phyloP scores from a whole-genome alignment of 192 early-diverging fungal genomes.

The Coemansia sp. region DNA sequence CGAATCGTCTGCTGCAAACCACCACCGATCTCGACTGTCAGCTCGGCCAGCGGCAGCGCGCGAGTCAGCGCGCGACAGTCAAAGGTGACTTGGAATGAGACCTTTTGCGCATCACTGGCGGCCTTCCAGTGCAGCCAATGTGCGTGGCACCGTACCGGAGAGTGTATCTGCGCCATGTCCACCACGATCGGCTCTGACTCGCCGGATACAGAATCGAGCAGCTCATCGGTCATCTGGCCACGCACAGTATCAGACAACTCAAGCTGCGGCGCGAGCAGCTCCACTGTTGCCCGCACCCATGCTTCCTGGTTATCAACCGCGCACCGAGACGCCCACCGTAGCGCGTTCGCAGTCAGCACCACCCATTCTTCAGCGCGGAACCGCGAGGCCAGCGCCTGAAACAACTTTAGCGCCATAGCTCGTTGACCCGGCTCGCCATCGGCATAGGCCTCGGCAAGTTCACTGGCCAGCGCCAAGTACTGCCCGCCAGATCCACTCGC shows the following conservation, averaged over 20 bases:
- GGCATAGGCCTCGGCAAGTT: conserved; percentile 13
- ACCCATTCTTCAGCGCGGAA: conserved; percentile 31
- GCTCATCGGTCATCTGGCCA: background rate
- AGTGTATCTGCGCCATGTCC: conserved; percentile 31
- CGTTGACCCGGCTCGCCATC: background rate
- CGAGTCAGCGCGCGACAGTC: conserved; percentile 10
- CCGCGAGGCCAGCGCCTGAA: conserved; percentile 6
- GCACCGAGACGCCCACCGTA: conserved; percentile 19
- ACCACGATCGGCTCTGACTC: background rate
- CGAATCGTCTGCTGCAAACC: no score
- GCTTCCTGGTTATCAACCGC: background rate
- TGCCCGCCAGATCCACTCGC: no score
- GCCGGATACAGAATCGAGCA: background rate
- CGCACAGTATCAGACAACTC: background rate
- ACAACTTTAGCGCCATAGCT: conserved; percentile 8
- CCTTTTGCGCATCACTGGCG: background rate
- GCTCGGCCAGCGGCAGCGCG: conserved; percentile 7
- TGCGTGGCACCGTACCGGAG: conserved; percentile 35
- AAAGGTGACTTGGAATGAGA: conserved; percentile 28
- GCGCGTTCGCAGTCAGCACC: conserved; percentile 13
- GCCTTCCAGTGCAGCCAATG: conserved; percentile 36
- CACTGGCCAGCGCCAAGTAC: conserved; percentile 6
- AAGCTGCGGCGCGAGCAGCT: conserved; percentile 19
- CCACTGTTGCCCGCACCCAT: conserved; percentile 4
- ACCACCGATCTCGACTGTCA: conserved; percentile 19